Evolutionary conservation across 176 grass and related monocot genomes (phyloP).

Genomic region (Bolboschoenus planiculmis): DNA sequence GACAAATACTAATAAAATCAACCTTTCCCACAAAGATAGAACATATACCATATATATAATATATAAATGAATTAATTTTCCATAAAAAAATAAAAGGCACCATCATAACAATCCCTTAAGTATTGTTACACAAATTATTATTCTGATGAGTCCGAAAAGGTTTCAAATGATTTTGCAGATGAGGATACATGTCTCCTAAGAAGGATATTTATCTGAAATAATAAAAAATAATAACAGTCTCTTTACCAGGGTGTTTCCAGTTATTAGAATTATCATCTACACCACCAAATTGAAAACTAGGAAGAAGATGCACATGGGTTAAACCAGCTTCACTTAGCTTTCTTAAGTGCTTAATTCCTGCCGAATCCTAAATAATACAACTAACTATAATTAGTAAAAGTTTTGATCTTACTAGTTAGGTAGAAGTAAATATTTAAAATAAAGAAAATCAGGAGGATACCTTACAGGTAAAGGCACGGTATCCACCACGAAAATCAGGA

Average conservation of each 20-base stretch:
- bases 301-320: constrained; percentile 86
- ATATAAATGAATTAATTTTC: background rate
- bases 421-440: constrained; percentile 13
- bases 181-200: background rate
- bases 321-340: constrained; percentile 71
- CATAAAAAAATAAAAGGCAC: background rate
- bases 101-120: background rate
- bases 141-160: background rate
- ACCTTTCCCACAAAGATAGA: background rate
- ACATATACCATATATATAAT: background rate
- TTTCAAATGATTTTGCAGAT: constrained; percentile 6
- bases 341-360: constrained; percentile 49
- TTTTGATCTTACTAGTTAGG: background rate
- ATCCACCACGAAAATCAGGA: constrained; percentile 47
- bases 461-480: constrained; percentile 67
- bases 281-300: constrained; percentile 80
- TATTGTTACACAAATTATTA: background rate
- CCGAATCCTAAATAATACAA: constrained; percentile 52
- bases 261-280: constrained; percentile 75
- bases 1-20: background rate
- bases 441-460: constrained; percentile 21
- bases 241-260: constrained; percentile 72
- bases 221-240: constrained; percentile 18
- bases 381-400: constrained; percentile 3
- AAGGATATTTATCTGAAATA: background rate